Conservation (phyloP, 2,329 filamentous ascomycete species). For the Neonectria ditissima region DNA sequence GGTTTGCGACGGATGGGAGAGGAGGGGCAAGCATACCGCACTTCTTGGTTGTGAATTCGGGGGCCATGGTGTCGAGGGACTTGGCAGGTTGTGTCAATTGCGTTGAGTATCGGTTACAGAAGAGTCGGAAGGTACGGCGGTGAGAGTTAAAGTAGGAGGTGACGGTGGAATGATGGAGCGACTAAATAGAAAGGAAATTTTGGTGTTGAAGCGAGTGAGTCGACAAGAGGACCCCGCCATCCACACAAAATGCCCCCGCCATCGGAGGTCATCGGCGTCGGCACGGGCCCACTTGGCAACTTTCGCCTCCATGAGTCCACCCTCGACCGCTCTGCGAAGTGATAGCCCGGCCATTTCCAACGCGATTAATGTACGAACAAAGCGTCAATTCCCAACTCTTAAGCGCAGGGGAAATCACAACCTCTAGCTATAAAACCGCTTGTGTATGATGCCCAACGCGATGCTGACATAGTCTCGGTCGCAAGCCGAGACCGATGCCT, state of each 20-base stretch:
- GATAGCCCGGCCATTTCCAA: slow-evolving; percentile 26
- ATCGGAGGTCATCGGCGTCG: slow-evolving; percentile 45
- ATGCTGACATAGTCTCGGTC: not conserved
- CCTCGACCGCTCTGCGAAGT: slow-evolving; percentile 31
- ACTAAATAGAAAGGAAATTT: slow-evolving; percentile 31
- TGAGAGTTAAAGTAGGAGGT: not conserved
- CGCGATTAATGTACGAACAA: slow-evolving; percentile 1
- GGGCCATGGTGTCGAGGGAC: slow-evolving; percentile 41
- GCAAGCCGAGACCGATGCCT: not conserved
- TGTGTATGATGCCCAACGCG: not conserved
- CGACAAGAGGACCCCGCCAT: slow-evolving; percentile 44
- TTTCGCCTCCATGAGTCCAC: not conserved
- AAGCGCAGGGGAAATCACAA: not conserved
- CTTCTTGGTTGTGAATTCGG: slow-evolving; percentile 68
- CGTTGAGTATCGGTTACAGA: not conserved
- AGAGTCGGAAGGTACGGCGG: not conserved
- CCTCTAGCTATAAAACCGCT: not conserved
- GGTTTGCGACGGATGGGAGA: slow-evolving; percentile 25
- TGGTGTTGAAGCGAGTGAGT: slow-evolving; percentile 32
- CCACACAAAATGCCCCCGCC: slow-evolving; percentile 44
- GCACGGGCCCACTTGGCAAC: slow-evolving; percentile 27
- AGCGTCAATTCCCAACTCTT: not conserved
- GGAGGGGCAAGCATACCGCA: slow-evolving; percentile 61
- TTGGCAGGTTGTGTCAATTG: not conserved
- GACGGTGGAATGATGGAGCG: slow-evolving; percentile 8